These are phyloP conservation scores for Saccharomycopsis sp. DNA, from an alignment of 805 yeast genomes.

Conservation along the genomic window DNA sequence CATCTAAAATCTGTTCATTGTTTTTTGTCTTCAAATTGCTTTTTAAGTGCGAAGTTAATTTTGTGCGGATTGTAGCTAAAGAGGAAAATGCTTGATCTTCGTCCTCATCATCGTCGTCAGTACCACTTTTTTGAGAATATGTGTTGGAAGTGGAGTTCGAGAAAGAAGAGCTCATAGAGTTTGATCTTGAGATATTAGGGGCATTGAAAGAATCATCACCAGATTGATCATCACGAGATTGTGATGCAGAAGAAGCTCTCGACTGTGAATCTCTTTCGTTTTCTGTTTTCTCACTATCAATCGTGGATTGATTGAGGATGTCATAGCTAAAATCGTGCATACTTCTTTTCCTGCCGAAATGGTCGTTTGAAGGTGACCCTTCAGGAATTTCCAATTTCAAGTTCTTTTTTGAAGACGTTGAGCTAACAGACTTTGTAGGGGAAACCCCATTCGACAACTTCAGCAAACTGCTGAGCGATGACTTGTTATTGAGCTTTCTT, in stretches of 20 bases:
- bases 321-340: conserved; percentile 16
- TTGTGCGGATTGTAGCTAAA: conserved; percentile 1
- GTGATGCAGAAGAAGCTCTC: no score
- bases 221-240: no score
- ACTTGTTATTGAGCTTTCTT: not conserved
- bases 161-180: conserved; percentile 11
- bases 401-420: no score
- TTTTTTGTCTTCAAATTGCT: conserved; percentile 2
- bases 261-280: no score
- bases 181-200: no score
- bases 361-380: not conserved
- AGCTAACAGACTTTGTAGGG: no score
- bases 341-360: conserved; percentile 6
- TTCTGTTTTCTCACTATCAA: no score
- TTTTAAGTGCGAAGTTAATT: conserved; percentile 8
- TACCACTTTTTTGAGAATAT: conserved; percentile 4
- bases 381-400: no score
- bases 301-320: conserved; percentile 1
- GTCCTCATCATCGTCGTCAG: conserved; percentile 2
- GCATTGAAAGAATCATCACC: no score
- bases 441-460: no score
- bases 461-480: no score
- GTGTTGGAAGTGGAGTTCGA: conserved; percentile 11
- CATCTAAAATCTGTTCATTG: conserved; percentile 6
- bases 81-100: conserved; percentile 1